Conservation (phyloP, 78 protist species). For the Speleostelium caveatum region DNA sequence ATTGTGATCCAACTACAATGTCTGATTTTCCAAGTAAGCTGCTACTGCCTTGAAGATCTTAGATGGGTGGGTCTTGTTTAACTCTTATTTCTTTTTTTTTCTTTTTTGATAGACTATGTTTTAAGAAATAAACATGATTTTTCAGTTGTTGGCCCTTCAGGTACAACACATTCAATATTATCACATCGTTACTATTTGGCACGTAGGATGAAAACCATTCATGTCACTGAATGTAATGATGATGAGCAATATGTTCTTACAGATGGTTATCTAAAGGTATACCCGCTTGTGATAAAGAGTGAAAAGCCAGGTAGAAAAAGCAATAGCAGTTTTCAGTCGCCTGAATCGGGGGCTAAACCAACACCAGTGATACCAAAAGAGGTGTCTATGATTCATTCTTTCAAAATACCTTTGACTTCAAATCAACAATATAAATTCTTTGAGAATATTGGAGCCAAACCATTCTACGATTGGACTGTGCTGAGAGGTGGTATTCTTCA, state of each 20-base stretch:
- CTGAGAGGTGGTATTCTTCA: conserved; percentile 42
- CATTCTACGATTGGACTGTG: conserved; percentile 66
- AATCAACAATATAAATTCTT: background rate
- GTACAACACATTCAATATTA: conserved; percentile 8
- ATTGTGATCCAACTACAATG: conserved; percentile 30
- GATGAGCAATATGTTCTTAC: conserved; percentile 17
- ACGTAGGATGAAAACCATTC: conserved; percentile 18
- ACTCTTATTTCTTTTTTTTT: background rate
- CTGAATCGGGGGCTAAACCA: background rate
- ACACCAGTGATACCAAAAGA: background rate
- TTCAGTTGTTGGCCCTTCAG: conserved; percentile 46
- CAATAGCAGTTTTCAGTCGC: background rate
- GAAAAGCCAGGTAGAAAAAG: background rate
- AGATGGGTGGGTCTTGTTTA: too few species aligned
- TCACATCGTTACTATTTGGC: conserved; percentile 32
- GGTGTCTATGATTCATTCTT: background rate
- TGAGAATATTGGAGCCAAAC: background rate
- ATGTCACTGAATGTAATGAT: conserved; percentile 36
- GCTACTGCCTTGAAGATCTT: too few species aligned
- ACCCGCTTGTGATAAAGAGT: conserved; percentile 16
- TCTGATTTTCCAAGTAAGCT: conserved; percentile 44
- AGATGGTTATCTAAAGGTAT: conserved; percentile 58
- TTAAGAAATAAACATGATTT: conserved; percentile 29
- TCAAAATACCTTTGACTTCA: background rate
- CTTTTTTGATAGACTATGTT: conserved; percentile 17